phyloP scores from a whole-genome alignment of 169 alveolate species.

The Plasmodium inui region DNA sequence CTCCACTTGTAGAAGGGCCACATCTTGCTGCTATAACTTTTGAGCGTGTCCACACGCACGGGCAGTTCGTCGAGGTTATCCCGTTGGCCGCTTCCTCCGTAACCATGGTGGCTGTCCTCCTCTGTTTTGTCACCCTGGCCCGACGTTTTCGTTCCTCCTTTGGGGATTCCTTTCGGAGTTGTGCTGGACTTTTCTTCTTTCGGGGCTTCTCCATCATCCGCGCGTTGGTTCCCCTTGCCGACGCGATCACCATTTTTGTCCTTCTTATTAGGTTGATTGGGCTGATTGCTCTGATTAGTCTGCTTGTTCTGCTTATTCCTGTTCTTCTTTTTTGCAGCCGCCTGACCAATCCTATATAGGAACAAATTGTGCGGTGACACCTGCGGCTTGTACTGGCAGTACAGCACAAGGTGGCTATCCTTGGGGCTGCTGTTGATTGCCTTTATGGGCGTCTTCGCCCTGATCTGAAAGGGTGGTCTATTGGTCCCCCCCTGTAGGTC shows the following conservation, averaged over 20 bases:
- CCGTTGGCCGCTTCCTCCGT: not conserved
- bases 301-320: too few species aligned
- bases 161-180: too few species aligned
- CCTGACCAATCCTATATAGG: conserved; percentile 6
- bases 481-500: conserved; percentile 15
- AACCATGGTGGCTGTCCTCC: not conserved
- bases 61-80: conserved; percentile 1
- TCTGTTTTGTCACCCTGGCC: not conserved
- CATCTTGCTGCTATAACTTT: conserved; percentile 26
- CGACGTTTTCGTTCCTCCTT: not conserved
- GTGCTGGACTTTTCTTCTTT: too few species aligned
- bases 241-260: not conserved
- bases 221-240: not conserved
- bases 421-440: conserved; percentile 40
- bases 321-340: conserved; percentile 13
- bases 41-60: conserved; percentile 17
- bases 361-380: conserved; percentile 16
- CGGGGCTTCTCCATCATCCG: too few species aligned
- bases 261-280: too few species aligned
- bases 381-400: conserved; percentile 69
- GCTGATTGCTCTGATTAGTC: too few species aligned
- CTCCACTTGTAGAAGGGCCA: conserved; percentile 75
- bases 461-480: conserved; percentile 5
- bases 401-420: conserved; percentile 39
- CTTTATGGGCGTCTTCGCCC: conserved; percentile 56